phyloP scores from a whole-genome alignment of 2,329 filamentous ascomycete species.

The Mycosphaerella arachidis region DNA sequence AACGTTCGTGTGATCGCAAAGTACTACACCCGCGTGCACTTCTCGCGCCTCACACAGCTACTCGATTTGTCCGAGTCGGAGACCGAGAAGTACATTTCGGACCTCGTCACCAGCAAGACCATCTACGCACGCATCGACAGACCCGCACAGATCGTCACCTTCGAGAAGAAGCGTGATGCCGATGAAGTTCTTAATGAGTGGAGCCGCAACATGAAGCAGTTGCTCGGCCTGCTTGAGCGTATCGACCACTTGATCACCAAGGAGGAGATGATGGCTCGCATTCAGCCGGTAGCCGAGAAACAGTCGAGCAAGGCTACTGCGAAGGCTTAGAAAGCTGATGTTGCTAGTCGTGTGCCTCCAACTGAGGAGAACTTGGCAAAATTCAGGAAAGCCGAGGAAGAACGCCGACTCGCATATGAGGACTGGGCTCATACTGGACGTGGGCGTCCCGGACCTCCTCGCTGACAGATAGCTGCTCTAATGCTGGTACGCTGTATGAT shows the following conservation, averaged over 20 bases:
- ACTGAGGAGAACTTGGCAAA: too few species aligned
- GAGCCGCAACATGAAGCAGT: slow-evolving; percentile 96
- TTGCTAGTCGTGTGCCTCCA: not conserved
- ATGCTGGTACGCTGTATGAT: not conserved
- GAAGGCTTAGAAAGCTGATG: slow-evolving; percentile 11
- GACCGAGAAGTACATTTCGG: slow-evolving; percentile 98
- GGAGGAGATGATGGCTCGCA: slow-evolving; percentile 99
- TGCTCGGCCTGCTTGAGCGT: slow-evolving; percentile 77
- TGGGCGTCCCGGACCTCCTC: not conserved
- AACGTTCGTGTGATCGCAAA: slow-evolving; percentile 96
- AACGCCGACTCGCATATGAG: too few species aligned
- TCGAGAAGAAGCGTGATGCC: slow-evolving; percentile 88
- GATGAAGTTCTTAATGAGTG: slow-evolving; percentile 98
- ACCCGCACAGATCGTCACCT: slow-evolving; percentile 85
- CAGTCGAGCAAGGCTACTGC: slow-evolving; percentile 25
- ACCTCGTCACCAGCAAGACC: slow-evolving; percentile 94
- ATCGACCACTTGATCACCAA: slow-evolving; percentile 99
- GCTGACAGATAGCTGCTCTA: not conserved
- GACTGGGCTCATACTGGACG: not conserved
- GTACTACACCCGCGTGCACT: slow-evolving; percentile 97
- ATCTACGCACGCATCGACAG: slow-evolving; percentile 97
- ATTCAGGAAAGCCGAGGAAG: not conserved
- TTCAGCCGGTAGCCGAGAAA: slow-evolving; percentile 62
- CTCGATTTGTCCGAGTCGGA: slow-evolving; percentile 91
- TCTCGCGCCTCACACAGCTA: slow-evolving; percentile 82